phyloP scores from a whole-genome alignment of 768 basidiomycete species.

The Lentinula aciculospora region DNA sequence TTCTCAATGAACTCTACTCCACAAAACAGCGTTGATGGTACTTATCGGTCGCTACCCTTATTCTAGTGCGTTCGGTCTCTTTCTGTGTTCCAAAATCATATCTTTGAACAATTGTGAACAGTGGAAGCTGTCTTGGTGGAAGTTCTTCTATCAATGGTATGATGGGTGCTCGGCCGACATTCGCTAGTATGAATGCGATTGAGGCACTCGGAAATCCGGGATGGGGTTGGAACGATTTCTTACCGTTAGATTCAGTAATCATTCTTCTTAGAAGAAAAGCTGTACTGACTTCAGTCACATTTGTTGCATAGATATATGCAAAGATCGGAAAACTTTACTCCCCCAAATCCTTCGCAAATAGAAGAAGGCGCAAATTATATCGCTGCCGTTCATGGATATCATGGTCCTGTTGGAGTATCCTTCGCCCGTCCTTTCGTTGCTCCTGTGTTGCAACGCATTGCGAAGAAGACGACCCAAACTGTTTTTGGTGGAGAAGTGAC shows the following conservation, averaged over 20 bases:
- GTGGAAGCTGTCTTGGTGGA: conserved; percentile 20
- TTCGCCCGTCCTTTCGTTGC: conserved; percentile 12
- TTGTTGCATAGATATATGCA: conserved; percentile 11
- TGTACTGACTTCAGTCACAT: not conserved
- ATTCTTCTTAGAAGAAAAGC: not conserved
- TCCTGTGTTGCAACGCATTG: conserved; percentile 10
- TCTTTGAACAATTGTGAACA: not conserved
- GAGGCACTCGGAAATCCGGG: conserved; percentile 15
- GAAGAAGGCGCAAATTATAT: conserved; percentile 12
- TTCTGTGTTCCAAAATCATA: not conserved
- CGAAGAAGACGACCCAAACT: conserved; percentile 7
- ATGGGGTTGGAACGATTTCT: conserved; percentile 28
- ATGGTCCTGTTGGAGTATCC: conserved; percentile 13
- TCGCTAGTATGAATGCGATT: conserved; percentile 11
- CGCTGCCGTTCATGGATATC: conserved; percentile 11
- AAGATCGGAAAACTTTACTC: conserved; percentile 12
- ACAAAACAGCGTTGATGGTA: conserved; percentile 11
- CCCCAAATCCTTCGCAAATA: conserved; percentile 10
- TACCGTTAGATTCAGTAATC: conserved; percentile 7
- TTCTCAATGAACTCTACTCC: conserved; percentile 1
- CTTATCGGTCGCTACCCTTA: not conserved
- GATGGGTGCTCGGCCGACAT: conserved; percentile 17
- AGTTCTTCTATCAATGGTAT: conserved; percentile 20
- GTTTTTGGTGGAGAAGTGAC: conserved; percentile 8
- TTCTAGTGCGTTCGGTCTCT: conserved; percentile 1